Conservation (phyloP, 495 filamentous ascomycete genomes). For the Hypomontagnella submonticulosa region DNA sequence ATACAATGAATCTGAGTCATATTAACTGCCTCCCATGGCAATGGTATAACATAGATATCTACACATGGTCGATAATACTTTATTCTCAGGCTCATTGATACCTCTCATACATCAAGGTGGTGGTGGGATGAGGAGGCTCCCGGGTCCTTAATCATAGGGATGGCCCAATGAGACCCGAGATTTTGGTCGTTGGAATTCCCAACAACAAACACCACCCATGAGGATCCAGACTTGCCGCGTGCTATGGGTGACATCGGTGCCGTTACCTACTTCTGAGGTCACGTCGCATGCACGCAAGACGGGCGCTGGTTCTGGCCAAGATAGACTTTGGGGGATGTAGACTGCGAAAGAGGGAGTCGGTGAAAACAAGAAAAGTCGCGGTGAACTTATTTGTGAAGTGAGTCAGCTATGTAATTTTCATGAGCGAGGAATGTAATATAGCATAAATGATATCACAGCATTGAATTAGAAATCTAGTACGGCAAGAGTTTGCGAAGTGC, state of each 20-base stretch:
- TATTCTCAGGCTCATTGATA: not conserved
- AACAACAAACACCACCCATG: conserved; percentile 9
- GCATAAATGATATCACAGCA: no score
- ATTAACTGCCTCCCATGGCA: not conserved
- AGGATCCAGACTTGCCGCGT: conserved; percentile 28
- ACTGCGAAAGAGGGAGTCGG: conserved; percentile 8
- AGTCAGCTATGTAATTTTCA: conserved; percentile 7
- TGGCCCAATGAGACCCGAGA: conserved; percentile 10
- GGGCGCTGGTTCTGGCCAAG: not conserved
- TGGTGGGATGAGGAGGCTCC: conserved; percentile 12
- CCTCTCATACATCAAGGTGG: conserved; percentile 9
- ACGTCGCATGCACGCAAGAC: conserved; percentile 10
- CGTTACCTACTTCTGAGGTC: conserved; percentile 6
- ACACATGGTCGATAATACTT: not conserved
- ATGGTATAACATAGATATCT: no score
- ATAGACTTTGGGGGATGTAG: not conserved
- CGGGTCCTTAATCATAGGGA: conserved; percentile 30
- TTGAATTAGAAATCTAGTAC: not conserved
- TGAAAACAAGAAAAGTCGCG: conserved; percentile 24
- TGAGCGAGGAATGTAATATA: no score
- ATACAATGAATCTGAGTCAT: no score
- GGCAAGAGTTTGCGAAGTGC: conserved; percentile 31
- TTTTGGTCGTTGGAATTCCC: conserved; percentile 12
- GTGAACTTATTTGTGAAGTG: conserved; percentile 13
- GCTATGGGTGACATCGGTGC: conserved; percentile 13